Evolutionary conservation across 148 eudicot species (phyloP), one percentile per base, ranked within the genome.

Genomic region (Chenopodium album): DNA sequence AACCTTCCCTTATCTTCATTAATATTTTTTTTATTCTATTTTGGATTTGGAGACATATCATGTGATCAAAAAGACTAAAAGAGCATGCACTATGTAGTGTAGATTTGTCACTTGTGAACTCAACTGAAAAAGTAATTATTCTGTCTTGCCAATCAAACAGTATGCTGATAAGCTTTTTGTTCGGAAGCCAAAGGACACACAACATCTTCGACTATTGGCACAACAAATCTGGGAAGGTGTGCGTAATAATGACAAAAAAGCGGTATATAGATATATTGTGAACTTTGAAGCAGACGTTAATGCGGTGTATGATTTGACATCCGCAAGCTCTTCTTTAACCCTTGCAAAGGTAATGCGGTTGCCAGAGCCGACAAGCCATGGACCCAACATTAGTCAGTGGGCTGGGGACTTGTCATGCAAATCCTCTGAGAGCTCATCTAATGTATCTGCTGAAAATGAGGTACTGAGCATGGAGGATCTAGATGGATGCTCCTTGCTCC

Each of bases 211-310:
- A 71, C 75, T 84, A 22, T 86, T 89, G 83, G 89, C 91, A 31
- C 95, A 91, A 84, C 92, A 92, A 79, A 87, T 95, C n/a, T 94
- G 97, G 99, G 98, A 95, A 84, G 98, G 98, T 82, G 97, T 95
- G 69, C 91, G 92, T 72, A 83, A 82, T 70, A 94, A 94, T 85
- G 95, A 95, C 81, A 95, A 94, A 89, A 94, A 92, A 84, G 86
- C 97, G 32, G 92, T 91, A 73, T 96, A 96, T 54, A 87, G 95
- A 22, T 91, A 85, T 71, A 92, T 94, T 81, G 93, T 94, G 34
- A 89, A 84, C 89, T 93, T 87, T 76, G 99, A 89, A 54, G 89
- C 87, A 69, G 94, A 95, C 82, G 92, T 94, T 64, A 96, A 96
- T 85, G 82, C 90, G 66, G 85, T 89, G 19, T 87, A 90, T 86